phyloP scores from a whole-genome alignment of 2,329 filamentous ascomycete genomes.

The Purpureocillium takamizusanense region DNA sequence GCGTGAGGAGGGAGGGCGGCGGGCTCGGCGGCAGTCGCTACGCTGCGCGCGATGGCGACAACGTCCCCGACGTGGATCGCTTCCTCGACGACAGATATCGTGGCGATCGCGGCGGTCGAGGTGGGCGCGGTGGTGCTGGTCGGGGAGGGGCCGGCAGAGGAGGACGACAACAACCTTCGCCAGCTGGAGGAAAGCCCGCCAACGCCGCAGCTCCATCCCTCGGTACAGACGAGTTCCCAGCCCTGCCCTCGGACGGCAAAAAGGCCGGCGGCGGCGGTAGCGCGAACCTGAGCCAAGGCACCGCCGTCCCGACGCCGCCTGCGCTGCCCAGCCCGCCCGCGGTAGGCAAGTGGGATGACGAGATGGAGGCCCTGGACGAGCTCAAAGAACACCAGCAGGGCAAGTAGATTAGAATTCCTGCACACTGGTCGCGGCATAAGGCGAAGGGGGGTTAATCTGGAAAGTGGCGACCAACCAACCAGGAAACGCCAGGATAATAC shows the following conservation, averaged over 20 bases:
- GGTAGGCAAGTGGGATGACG: slow-evolving; percentile 46
- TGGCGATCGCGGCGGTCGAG: slow-evolving; percentile 21
- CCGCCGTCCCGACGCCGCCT: slow-evolving; percentile 11
- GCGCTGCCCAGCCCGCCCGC: slow-evolving; percentile 15
- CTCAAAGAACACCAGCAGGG: slow-evolving; percentile 10
- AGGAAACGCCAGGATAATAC: too few species aligned
- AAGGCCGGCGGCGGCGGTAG: slow-evolving; percentile 11
- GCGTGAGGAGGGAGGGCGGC: slow-evolving; percentile 23
- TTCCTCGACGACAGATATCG: slow-evolving; percentile 26
- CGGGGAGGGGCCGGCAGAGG: slow-evolving; percentile 20
- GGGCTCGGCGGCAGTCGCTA: slow-evolving; percentile 35
- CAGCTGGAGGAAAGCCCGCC: background rate
- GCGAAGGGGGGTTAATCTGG: too few species aligned
- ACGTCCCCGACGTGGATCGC: slow-evolving; percentile 24
- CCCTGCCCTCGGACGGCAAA: slow-evolving; percentile 17
- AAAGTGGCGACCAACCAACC: too few species aligned
- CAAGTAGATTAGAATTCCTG: too few species aligned
- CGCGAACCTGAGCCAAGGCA: slow-evolving; percentile 1
- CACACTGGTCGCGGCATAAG: background rate
- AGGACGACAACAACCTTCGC: slow-evolving; percentile 8
- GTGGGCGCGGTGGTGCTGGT: slow-evolving; percentile 21
- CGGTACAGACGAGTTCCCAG: slow-evolving; percentile 25
- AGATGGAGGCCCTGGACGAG: slow-evolving; percentile 44
- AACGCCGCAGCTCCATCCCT: slow-evolving; percentile 11
- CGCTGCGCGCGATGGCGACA: slow-evolving; percentile 14